Evolutionary conservation across 306 rosid species (phyloP), one percentile per base, ranked within the genome.

Genomic region (Adenanthera pavonina): DNA sequence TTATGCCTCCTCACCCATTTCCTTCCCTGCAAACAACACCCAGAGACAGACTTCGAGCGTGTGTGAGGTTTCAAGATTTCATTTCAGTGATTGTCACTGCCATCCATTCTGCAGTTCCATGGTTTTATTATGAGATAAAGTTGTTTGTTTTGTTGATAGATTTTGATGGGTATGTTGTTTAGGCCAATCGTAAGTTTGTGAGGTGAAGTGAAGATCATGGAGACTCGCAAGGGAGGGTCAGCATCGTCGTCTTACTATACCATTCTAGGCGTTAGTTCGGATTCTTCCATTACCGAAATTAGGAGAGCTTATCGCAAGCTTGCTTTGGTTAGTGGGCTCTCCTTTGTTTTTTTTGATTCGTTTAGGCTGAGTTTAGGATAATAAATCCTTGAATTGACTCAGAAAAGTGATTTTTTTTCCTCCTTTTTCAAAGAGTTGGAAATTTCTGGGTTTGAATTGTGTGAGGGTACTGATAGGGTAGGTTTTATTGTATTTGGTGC

Each of bases 261-360:
- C 12, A 72, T 94, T 85, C 97, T 94, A 47, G 97, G 98, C 40
- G 86, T 94, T 33, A 17, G 79, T 25, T 82, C 86, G 0, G 84
- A 81, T 47, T 94, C 90, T 49, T 82, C 90, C 1, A 1, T 7
- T 0, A 87, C 91, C 3, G 94, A 94, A 40, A 90, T 94, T 16
- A 92, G 86, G 54, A 91, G 92, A 13, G 97, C 98, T 36, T 94
- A 92, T 60, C 88, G 89, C 64, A 92, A 89, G 80, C 97, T 92
- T n/a, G 98, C 98, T 2, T 82, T 91, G 94, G 97, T 92, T 59
- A 53, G 82, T 46, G 34, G 11, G 0, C 19, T 56, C 2, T 62
- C 16, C n/a, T 8, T 0, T 13, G 25, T 53, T 41, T 11, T 12
- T 59, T 61, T 33, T 67, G 13, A 67, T 41, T 67, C 6, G 34